Evolutionary conservation across 2,329 filamentous ascomycete species (phyloP).

Genomic region (Colletotrichum phormii): DNA sequence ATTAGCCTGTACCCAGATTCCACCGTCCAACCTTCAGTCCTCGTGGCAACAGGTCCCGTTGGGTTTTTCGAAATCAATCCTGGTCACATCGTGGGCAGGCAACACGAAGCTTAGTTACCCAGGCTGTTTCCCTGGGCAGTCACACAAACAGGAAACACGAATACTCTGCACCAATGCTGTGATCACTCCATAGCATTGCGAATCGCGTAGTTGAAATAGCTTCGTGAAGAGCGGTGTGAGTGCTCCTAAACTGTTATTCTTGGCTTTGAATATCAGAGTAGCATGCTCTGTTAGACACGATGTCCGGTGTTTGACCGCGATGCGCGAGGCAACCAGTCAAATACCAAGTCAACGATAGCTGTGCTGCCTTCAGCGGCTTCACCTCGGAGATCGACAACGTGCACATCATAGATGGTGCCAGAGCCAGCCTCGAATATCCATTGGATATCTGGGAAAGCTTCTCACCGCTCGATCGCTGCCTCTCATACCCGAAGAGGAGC

Average conservation of each 20-base stretch:
- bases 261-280: background rate
- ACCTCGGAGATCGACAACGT: constrained; percentile 23
- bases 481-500: background rate
- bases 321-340: background rate
- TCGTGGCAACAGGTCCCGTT: background rate
- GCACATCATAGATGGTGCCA: background rate
- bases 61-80: background rate
- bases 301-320: background rate
- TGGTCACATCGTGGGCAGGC: background rate
- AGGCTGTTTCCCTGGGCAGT: background rate
- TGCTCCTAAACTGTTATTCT: background rate
- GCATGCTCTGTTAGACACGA: background rate
- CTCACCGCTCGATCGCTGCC: constrained; percentile 4
- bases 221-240: background rate
- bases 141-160: constrained; percentile 1
- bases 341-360: background rate
- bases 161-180: background rate
- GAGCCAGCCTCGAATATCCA: background rate
- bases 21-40: background rate
- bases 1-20: background rate
- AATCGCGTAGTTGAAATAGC: background rate
- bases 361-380: constrained; percentile 10
- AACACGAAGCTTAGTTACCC: background rate
- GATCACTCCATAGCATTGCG: background rate
- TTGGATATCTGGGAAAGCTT: background rate